Base-by-base conservation (phyloP, 208 protist species). In the Leishmania arabica region DNA sequence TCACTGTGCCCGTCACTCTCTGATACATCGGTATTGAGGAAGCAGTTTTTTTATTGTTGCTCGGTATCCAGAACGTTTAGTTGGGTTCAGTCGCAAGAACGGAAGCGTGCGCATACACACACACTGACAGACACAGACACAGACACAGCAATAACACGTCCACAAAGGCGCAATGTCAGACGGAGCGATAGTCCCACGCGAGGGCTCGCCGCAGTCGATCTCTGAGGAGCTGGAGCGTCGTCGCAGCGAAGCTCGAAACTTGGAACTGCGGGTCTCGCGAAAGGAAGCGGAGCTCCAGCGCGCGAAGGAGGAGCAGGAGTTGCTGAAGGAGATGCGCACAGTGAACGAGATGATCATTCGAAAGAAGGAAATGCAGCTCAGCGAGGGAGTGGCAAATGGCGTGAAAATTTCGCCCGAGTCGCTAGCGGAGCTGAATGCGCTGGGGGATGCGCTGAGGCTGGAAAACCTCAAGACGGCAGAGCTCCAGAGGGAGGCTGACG, bases 231-330 rank as follows among this genome's bases (percentile, higher is more conserved):
- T 95, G 66, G 91, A 93, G 78, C 88, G 87, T 9, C 81, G 88
- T 21, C 84, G 87, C 7, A 91, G 86, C 42, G 85, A 95, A 58
- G 90, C 84, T 45, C 91, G 93, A 15, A 84, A 64, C 51, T 74
- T 97, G 40, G 91, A 97, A 80, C 60, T 96, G 24, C 87, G 94
- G 68, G 80, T 96, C 17, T 78, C 86, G 2, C 85, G 90, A 24
- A 95, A 93, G 82, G 91, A 93, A 78, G 92, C 89, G 34, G 91
- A 97, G 73, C 89, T 97, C 27, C 90, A 89, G 49, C 92, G 91
- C 69, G 91, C 90, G 27, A 88, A 86, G 81, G 94, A 97, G 79
- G 94, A 97, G 84, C 91, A 94, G 83, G 77, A 81, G 42, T 84
- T 97, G 68, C 83, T 94, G 27, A 91, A 90, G 70, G 91, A 97